Evolutionary conservation across 306 rosid genomes (phyloP).

Genomic region (Nissolia schottii): DNA sequence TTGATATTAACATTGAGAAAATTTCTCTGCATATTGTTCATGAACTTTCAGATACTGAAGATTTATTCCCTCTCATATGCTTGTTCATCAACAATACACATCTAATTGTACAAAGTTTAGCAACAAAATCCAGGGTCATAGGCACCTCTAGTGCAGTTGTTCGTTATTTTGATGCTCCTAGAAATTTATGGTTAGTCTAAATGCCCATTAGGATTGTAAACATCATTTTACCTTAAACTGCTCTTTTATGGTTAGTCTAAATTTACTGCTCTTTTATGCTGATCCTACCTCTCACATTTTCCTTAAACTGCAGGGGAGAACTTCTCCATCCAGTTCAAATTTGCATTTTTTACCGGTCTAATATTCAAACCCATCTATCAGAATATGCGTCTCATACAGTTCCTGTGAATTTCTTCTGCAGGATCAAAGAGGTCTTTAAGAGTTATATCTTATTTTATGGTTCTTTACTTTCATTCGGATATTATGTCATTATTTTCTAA

Average conservation of each 20-base stretch:
- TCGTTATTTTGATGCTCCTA: constrained; percentile 68
- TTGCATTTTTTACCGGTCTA: constrained; percentile 61
- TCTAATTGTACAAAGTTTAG: constrained; percentile 55
- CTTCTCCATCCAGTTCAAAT: constrained; percentile 70
- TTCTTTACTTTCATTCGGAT: constrained; percentile 17
- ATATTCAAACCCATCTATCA: constrained; percentile 34
- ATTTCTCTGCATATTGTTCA: constrained; percentile 67
- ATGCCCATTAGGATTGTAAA: constrained; percentile 16
- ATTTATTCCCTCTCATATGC: constrained; percentile 63
- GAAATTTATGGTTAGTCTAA: constrained; percentile 56
- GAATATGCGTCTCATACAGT: constrained; percentile 48
- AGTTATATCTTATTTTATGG: constrained; percentile 26
- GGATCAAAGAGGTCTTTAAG: constrained; percentile 61
- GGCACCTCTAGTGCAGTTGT: constrained; percentile 49
- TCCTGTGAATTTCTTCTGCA: constrained; percentile 72
- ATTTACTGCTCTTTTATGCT: neutral
- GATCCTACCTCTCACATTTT: neutral
- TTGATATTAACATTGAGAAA: constrained; percentile 50
- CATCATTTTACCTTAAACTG: neutral
- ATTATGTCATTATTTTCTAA: constrained; percentile 20
- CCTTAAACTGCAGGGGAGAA: constrained; percentile 53
- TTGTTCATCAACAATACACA: constrained; percentile 47
- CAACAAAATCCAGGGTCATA: constrained; percentile 70
- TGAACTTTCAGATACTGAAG: constrained; percentile 59
- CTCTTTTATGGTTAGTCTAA: no score